Evolutionary conservation across 1,284 basidiomycete genomes (phyloP).

Genomic region (Exobasidium cylindrosporum): DNA sequence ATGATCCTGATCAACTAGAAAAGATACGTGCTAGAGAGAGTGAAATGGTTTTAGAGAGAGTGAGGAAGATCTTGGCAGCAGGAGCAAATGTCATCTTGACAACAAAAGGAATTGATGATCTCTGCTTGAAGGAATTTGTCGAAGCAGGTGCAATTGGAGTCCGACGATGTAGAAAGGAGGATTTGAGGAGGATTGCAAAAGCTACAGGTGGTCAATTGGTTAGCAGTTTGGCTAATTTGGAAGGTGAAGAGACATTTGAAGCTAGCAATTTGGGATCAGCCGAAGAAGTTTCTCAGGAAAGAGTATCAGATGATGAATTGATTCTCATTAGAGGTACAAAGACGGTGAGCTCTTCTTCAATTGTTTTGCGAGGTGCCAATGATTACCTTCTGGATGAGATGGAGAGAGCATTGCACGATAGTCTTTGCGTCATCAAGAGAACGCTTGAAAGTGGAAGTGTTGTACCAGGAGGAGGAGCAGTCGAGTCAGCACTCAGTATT

Average conservation of each 20-base stretch:
- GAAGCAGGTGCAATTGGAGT: conserved; percentile 99
- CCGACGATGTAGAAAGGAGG: conserved; percentile 94
- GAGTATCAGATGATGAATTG: conserved; percentile 96
- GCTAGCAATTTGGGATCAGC: conserved; percentile 81
- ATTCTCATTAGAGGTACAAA: conserved; percentile 98
- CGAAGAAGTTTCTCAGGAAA: conserved; percentile 94
- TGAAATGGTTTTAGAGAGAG: conserved; percentile 92
- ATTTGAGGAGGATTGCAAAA: conserved; percentile 91
- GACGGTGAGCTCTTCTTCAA: conserved; percentile 86
- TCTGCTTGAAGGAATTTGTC: conserved; percentile 97
- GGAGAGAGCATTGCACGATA: conserved; percentile 95
- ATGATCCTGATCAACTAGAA: conserved; percentile 93
- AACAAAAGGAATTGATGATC: conserved; percentile 97
- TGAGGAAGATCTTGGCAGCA: conserved; percentile 90
- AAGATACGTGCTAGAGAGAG: conserved; percentile 91
- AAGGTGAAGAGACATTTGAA: conserved; percentile 98
- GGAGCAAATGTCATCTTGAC: conserved; percentile 97
- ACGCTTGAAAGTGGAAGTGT: conserved; percentile 94
- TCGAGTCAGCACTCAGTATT: conserved; percentile 93
- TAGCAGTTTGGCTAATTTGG: conserved; percentile 89
- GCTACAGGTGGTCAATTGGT: conserved; percentile 93
- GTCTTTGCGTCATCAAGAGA: conserved; percentile 90
- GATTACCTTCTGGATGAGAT: conserved; percentile 99
- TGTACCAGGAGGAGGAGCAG: conserved; percentile 95
- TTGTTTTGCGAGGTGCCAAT: conserved; percentile 93